A percentile compares a stretch with the other conserved stretches of the same genome.
phyloP scores from a whole-genome alignment of 345 rosid species.

The Capsella bursapastoris region DNA sequence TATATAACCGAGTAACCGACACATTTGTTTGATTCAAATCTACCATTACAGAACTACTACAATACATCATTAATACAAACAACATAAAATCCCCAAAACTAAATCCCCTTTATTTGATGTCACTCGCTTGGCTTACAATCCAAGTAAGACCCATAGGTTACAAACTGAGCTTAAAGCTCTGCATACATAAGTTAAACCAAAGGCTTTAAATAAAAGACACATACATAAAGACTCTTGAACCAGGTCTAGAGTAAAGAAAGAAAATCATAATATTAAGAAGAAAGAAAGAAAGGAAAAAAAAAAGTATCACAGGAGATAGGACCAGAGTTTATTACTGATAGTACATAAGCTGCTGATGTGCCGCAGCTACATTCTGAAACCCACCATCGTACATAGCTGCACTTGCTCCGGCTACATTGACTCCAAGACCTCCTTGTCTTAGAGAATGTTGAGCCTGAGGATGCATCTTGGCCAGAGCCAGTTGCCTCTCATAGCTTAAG shows the following conservation, averaged over 20 bases:
- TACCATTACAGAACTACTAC: conserved; percentile 5
- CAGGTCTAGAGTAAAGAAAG: conserved; percentile 32
- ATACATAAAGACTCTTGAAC: conserved; percentile 32
- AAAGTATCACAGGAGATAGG: conserved; percentile 2
- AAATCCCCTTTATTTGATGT: conserved; percentile 30
- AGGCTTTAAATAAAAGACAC: conserved; percentile 24
- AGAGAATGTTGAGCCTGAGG: conserved; percentile 81
- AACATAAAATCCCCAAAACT: conserved; percentile 3
- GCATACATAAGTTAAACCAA: conserved; percentile 19
- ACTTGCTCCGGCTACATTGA: conserved; percentile 69
- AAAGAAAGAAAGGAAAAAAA: background rate
- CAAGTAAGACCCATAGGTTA: conserved; percentile 32
- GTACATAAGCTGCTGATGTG: conserved; percentile 93
- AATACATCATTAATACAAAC: conserved; percentile 1
- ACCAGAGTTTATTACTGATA: conserved; percentile 54
- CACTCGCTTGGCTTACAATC: conserved; percentile 12
- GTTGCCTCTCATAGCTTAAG: conserved; percentile 68
- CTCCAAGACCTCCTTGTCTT: conserved; percentile 77
- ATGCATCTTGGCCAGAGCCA: conserved; percentile 75
- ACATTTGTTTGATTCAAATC: background rate
- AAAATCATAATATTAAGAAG: conserved; percentile 17
- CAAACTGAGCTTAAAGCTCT: conserved; percentile 26
- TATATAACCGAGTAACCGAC: background rate
- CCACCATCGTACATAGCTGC: conserved; percentile 84
- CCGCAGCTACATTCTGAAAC: conserved; percentile 71